Base-by-base conservation (phyloP, 352 stramenopile species). In the Lagenidium giganteum region DNA sequence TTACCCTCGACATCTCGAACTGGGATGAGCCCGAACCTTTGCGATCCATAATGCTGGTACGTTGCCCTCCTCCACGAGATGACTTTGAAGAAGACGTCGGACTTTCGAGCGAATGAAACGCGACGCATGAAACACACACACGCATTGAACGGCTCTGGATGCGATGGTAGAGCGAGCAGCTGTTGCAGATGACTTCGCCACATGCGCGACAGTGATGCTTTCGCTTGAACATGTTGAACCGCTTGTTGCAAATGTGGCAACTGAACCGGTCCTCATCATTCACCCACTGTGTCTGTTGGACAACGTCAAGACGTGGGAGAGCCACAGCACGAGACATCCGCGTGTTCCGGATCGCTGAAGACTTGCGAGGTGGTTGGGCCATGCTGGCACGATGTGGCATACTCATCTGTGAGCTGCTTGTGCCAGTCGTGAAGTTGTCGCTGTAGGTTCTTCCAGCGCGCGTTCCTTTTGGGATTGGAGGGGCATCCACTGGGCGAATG, bases 191-290 rank as follows among this genome's bases (percentile, higher is more conserved):
- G 25, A 94, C 76, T 43, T 94, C 82, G 30, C 82, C 82, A 23
- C 82, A 94, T 0, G 79, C 70, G 41, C 82, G 66, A 45, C 82
- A 94, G 60, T 94, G 82, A 55, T 94, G 82, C 49, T 94, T 94
- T 45, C 76, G 82, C 49, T 88, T 83, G 47, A 94, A 92, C 70
- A 94, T 70, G 57, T 66, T 91, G 64, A 92, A 92, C 31, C 79
- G 79, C 57, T 89, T 91, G 65, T 87, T 89, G 57, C 82, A 94
- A 22, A 94, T 91, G 56, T 91, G 75, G 49, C 82, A 94, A 38
- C 74, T 89, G 48, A 89, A 87, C 2, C 76, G 74, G 43, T 91
- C 79, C 40, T 91, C 76, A 43, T 92, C 80, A 22, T 91, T 90
- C 11, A 92, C 76, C 82, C 82, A 94, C 42, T 82, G 80, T 8